Conservation (phyloP, 305 asterid genomes). For the Solanum hybrid region DNA sequence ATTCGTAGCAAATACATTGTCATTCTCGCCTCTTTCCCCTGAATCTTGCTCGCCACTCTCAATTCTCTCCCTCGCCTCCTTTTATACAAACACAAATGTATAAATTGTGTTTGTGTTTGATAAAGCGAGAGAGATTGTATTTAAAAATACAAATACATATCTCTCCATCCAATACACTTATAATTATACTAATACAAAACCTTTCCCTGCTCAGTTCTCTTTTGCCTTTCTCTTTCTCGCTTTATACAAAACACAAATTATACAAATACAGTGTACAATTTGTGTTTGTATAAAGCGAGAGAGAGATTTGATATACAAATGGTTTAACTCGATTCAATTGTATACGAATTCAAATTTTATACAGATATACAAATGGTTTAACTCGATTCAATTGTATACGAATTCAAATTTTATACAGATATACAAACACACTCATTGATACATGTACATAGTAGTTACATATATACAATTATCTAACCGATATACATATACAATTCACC, state of each 20-base stretch:
- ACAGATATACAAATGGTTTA: too few relatives aligned
- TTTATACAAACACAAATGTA: neutral
- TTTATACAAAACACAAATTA: neutral
- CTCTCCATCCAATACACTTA: neutral
- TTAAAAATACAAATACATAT: neutral
- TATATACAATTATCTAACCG: too few relatives aligned
- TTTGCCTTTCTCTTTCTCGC: neutral
- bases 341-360: too few relatives aligned
- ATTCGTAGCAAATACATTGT: neutral
- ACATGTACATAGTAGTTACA: neutral
- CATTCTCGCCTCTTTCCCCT: neutral
- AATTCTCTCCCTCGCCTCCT: neutral
- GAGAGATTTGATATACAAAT: neutral
- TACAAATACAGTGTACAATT: neutral
- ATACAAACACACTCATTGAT: neutral
- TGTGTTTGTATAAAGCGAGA: neutral
- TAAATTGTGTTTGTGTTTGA: too few relatives aligned
- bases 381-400: too few relatives aligned
- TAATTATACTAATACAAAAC: neutral
- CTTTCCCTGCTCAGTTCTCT: neutral
- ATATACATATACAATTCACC: neutral
- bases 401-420: too few relatives aligned
- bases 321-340: too few relatives aligned
- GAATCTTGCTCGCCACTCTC: neutral
- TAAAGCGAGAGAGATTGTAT: too few relatives aligned